These are phyloP conservation scores for Fraxinus velutina DNA, from an alignment of 305 asterid genomes.

Conservation along the genomic window DNA sequence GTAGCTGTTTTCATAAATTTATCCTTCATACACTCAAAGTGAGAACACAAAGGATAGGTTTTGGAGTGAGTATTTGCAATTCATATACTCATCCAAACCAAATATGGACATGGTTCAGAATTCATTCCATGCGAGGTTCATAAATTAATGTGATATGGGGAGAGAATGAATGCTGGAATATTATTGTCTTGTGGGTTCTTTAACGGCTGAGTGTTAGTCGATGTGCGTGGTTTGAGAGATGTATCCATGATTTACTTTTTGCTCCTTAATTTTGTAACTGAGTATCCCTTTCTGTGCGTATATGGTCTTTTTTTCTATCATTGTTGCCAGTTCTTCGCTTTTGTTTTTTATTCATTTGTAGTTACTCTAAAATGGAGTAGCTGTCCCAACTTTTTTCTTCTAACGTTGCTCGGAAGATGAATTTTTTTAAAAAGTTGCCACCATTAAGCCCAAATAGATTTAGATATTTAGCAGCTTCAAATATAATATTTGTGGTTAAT, in stretches of 20 bases:
- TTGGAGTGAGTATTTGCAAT: not conserved
- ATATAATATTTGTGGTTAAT: not conserved
- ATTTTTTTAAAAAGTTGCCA: not conserved
- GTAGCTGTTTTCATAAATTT: not conserved
- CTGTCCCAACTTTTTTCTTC: not conserved
- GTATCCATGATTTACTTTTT: not conserved
- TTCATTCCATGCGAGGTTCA: not conserved
- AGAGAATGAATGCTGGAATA: not conserved
- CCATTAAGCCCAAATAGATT: not conserved
- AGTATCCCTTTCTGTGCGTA: not conserved
- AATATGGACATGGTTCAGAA: not conserved
- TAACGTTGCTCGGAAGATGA: not conserved
- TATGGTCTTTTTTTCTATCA: not conserved
- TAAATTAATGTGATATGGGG: not conserved
- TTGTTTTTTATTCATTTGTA: not conserved
- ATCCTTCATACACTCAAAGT: not conserved
- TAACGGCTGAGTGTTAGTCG: not conserved
- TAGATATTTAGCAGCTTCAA: not conserved
- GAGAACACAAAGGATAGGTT: not conserved
- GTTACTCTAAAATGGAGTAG: not conserved
- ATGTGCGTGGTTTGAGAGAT: not conserved
- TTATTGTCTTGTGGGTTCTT: not conserved
- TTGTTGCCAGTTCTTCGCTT: not conserved
- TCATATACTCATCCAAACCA: not conserved
- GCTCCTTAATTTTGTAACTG: not conserved